Evolutionary conservation across 257 asterid genomes (phyloP).

Genomic region (Penstemon eatonii): DNA sequence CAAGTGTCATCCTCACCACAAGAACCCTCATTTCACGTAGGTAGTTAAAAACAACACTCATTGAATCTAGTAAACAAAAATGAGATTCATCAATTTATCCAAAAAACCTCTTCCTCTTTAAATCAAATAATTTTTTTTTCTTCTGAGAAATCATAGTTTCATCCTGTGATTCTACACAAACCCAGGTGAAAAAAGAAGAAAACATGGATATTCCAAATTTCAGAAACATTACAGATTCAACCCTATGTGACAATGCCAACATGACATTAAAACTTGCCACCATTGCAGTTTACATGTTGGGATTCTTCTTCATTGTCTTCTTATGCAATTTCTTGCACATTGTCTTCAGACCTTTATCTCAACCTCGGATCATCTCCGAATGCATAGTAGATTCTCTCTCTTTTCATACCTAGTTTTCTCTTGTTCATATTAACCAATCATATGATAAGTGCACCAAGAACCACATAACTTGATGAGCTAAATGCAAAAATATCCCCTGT

Average conservation of each 20-base stretch:
- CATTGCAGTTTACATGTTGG: constrained; percentile 73
- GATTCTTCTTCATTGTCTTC: constrained; percentile 78
- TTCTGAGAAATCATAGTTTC: not conserved
- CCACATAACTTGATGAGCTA: too few relatives aligned
- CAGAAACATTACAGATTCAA: constrained; percentile 38
- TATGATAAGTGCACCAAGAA: too few relatives aligned
- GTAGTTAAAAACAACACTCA: constrained; percentile 15
- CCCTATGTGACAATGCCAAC: constrained; percentile 46
- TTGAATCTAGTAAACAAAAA: not conserved
- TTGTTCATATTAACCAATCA: too few relatives aligned
- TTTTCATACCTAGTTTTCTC: not conserved
- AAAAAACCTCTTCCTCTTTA: not conserved
- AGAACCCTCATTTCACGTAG: constrained; percentile 37
- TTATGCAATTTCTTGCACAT: constrained; percentile 75
- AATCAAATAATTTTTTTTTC: not conserved
- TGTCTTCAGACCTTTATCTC: constrained; percentile 64
- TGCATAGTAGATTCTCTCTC: constrained; percentile 48
- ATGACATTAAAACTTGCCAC: constrained; percentile 53
- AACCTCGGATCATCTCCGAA: constrained; percentile 80
- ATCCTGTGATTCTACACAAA: not conserved
- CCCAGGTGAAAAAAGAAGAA: not conserved
- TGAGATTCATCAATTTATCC: not conserved
- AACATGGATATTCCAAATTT: constrained; percentile 37
- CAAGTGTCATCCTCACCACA: constrained; percentile 36
- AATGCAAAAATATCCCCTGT: too few relatives aligned